A percentile compares a stretch with the other conserved stretches of the same genome.
Evolutionary conservation across 75 land plant species (phyloP).

Genomic region (Picea glauca): DNA sequence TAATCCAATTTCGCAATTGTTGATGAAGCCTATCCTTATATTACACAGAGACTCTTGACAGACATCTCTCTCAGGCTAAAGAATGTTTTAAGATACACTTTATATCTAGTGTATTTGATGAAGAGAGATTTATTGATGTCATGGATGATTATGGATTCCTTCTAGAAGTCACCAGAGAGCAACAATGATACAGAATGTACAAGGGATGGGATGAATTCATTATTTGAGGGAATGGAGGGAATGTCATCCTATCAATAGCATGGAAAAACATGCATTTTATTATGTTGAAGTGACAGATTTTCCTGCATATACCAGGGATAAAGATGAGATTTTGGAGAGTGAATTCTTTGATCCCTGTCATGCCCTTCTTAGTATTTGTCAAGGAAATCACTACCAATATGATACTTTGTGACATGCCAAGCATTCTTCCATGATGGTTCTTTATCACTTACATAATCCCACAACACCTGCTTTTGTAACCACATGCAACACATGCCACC

Average conservation of each 20-base stretch:
- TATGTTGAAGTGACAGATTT: slow-evolving; percentile 34
- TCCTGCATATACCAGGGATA: slow-evolving; percentile 80
- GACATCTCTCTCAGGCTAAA: no score
- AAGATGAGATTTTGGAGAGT: slow-evolving; percentile 94
- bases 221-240: slow-evolving; percentile 20
- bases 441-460: slow-evolving; percentile 97
- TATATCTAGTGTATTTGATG: no score
- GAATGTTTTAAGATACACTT: no score
- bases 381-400: slow-evolving; percentile 99
- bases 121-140: no score
- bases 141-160: no score
- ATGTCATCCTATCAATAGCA: slow-evolving; percentile 24
- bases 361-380: slow-evolving; percentile 94
- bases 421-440: slow-evolving; percentile 99
- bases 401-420: slow-evolving; percentile 98
- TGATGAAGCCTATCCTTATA: no score
- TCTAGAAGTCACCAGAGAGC: no score
- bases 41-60: no score
- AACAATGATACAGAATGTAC: no score
- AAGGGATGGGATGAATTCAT: no score
- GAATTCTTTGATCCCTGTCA: slow-evolving; percentile 98
- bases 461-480: slow-evolving; percentile 97
- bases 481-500: slow-evolving; percentile 75
- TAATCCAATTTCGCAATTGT: no score
- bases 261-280: slow-evolving; percentile 26